A percentile compares a stretch with the other conserved stretches of the same genome.
phyloP scores from a whole-genome alignment of 2,329 filamentous ascomycete genomes.

The Pyrenochaeta sp. region DNA sequence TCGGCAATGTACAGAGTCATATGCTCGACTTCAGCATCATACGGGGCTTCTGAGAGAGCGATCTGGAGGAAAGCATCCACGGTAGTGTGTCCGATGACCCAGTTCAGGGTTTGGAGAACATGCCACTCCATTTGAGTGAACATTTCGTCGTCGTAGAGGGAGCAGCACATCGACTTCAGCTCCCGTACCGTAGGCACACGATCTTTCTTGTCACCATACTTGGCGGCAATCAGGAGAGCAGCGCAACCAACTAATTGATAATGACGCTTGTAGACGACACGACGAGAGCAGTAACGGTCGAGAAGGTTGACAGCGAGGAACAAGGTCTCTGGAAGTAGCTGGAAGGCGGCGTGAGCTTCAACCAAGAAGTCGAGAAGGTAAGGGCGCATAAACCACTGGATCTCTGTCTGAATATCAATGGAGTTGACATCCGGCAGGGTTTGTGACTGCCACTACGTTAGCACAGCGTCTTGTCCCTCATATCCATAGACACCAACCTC shows the following conservation, averaged over 20 bases:
- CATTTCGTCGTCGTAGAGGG: conserved; percentile 98
- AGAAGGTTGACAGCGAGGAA: conserved; percentile 97
- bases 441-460: conserved; percentile 66
- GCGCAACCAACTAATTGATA: conserved; percentile 98
- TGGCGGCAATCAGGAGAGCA: conserved; percentile 93
- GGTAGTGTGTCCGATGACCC: conserved; percentile 94
- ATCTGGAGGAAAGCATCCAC: conserved; percentile 93
- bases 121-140: conserved; percentile 99
- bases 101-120: conserved; percentile 95
- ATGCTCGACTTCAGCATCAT: conserved; percentile 88
- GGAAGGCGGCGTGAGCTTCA: conserved; percentile 95
- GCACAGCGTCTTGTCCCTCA: conserved; percentile 18
- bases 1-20: conserved; percentile 95
- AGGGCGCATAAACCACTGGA: conserved; percentile 99
- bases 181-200: conserved; percentile 97
- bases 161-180: conserved; percentile 99
- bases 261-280: conserved; percentile 98
- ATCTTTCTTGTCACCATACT: conserved; percentile 99
- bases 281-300: conserved; percentile 96
- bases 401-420: conserved; percentile 98
- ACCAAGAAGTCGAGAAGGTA: conserved; percentile 98
- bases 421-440: conserved; percentile 95
- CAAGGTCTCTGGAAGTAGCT: conserved; percentile 90
- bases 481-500: conserved; percentile 66
- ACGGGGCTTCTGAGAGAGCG: conserved; percentile 76